Percentiles rank a stretch among this genome's conserved stretches.
phyloP scores from a whole-genome alignment of 2,329 filamentous ascomycete species.

The Lithohypha guttulata region DNA sequence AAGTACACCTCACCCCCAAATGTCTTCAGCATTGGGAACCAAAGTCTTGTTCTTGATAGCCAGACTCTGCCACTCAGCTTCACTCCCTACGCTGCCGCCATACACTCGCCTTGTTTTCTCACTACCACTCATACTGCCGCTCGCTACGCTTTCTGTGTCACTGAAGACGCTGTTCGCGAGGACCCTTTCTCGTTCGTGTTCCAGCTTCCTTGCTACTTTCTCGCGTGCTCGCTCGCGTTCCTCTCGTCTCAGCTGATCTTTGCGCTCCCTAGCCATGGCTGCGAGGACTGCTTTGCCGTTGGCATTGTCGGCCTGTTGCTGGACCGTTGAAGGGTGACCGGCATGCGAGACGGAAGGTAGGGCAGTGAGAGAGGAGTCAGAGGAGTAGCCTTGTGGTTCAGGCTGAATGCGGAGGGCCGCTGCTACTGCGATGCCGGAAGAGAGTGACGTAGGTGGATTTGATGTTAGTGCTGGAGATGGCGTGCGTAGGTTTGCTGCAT shows the following conservation, averaged over 20 bases:
- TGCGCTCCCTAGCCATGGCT: neutral
- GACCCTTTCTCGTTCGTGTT: neutral
- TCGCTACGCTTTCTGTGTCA: constrained; percentile 1
- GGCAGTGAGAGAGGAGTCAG: constrained; percentile 4
- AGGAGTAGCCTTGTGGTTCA: constrained; percentile 1
- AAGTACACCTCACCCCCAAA: constrained; percentile 7
- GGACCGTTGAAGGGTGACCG: neutral
- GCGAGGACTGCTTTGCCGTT: neutral
- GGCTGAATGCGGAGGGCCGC: neutral
- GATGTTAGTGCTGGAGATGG: neutral
- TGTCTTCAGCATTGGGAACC: constrained; percentile 3
- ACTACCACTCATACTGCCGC: neutral
- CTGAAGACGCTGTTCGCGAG: neutral
- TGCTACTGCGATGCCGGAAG: neutral
- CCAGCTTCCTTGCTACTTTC: constrained; percentile 3
- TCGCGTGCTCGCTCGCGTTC: constrained; percentile 6
- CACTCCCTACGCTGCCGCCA: neutral
- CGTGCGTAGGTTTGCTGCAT: neutral
- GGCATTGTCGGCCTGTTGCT: neutral
- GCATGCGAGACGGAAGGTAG: neutral
- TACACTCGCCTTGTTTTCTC: constrained; percentile 1
- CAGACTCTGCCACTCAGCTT: neutral
- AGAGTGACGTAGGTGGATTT: neutral
- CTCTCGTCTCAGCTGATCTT: constrained; percentile 2
- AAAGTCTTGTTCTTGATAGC: neutral